Evolutionary conservation across 1,284 basidiomycete genomes (phyloP).

Genomic region (Boletus semigastroideus): DNA sequence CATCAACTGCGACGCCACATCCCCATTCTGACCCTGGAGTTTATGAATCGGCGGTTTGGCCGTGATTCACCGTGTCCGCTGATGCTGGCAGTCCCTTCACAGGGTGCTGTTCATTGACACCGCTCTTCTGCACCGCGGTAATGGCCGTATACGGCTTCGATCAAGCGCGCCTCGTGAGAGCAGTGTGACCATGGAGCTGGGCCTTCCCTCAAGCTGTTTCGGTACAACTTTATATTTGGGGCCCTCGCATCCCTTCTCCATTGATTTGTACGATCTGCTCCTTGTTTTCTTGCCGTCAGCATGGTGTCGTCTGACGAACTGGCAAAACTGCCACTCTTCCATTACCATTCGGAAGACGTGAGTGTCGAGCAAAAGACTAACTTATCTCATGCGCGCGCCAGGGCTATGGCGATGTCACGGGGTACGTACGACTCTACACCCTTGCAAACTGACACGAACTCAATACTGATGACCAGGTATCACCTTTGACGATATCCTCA

Average conservation of each 20-base stretch:
- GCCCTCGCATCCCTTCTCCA: not conserved
- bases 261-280: not conserved
- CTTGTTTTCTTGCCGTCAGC: not conserved
- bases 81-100: not conserved
- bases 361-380: slow-evolving; percentile 1
- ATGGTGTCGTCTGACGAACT: not conserved
- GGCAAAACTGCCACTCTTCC: slow-evolving; percentile 1
- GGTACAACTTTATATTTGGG: not conserved
- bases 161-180: not conserved
- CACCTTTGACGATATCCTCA: not conserved
- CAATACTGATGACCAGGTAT: not conserved
- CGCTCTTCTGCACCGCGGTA: not conserved
- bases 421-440: not conserved
- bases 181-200: not conserved
- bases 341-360: not conserved
- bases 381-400: slow-evolving; percentile 1
- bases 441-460: not conserved
- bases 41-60: too few relatives aligned
- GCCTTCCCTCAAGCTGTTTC: not conserved
- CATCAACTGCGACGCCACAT: not conserved
- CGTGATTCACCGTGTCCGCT: not conserved
- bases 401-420: slow-evolving; percentile 2
- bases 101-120: not conserved
- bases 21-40: not conserved
- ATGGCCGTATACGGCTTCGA: not conserved